A percentile compares a stretch with the other conserved stretches of the same genome.
phyloP scores from a whole-genome alignment of 2,329 filamentous ascomycete genomes.

The Chaetomiaceae sp. region DNA sequence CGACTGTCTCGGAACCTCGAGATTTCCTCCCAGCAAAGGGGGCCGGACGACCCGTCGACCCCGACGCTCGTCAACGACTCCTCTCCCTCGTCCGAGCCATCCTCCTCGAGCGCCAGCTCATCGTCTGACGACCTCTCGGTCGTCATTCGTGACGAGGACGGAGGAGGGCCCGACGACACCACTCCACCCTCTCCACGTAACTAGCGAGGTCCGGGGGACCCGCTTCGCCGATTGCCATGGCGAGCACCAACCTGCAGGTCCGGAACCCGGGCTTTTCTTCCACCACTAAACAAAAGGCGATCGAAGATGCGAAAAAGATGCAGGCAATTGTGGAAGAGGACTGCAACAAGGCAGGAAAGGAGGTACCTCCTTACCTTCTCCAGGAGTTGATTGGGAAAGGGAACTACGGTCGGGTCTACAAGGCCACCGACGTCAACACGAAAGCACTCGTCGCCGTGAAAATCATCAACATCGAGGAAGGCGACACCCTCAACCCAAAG shows the following conservation, averaged over 20 bases:
- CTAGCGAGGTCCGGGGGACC: slow-evolving; percentile 1
- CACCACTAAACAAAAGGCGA: slow-evolving; percentile 43
- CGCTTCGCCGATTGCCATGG: slow-evolving; percentile 26
- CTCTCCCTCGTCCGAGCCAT: background rate
- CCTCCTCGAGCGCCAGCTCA: background rate
- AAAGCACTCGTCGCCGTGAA: slow-evolving; percentile 62
- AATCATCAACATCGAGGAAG: slow-evolving; percentile 79
- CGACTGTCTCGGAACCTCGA: background rate
- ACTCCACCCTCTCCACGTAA: background rate
- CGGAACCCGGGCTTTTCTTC: slow-evolving; percentile 30
- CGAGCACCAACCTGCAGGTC: slow-evolving; percentile 29
- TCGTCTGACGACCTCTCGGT: background rate
- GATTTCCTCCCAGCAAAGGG: background rate
- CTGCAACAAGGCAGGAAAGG: slow-evolving; percentile 51
- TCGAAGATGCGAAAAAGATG: slow-evolving; percentile 63
- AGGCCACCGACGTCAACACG: slow-evolving; percentile 42
- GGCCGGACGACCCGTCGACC: background rate
- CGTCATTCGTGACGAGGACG: background rate
- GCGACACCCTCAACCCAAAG: slow-evolving; percentile 63
- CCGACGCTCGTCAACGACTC: background rate
- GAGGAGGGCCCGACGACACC: background rate
- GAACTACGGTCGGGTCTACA: slow-evolving; percentile 65
- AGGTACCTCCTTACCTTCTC: slow-evolving; percentile 57
- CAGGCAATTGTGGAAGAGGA: slow-evolving; percentile 55
- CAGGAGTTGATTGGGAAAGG: slow-evolving; percentile 66